Conservation (phyloP, 2,329 filamentous ascomycete genomes). For the Rutstroemia sydowiana region DNA sequence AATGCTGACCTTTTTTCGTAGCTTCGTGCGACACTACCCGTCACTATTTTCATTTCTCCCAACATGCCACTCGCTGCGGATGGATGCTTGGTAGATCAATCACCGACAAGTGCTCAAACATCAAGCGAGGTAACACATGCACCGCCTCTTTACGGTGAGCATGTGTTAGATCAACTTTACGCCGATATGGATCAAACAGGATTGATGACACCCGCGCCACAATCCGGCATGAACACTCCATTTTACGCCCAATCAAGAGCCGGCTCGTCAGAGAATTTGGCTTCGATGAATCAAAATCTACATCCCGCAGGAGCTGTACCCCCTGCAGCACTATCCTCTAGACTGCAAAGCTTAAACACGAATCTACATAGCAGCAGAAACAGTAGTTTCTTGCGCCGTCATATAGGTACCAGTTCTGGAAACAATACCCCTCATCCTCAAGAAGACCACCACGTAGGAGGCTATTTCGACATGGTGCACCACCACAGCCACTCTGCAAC, state of each 20-base stretch:
- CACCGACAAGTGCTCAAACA: constrained; percentile 38
- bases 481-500: constrained; percentile 15
- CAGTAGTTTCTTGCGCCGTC: constrained; percentile 26
- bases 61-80: constrained; percentile 84
- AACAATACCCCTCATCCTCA: constrained; percentile 27
- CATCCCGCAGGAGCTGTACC: constrained; percentile 36
- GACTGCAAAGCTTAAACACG: constrained; percentile 61
- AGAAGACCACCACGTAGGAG: constrained; percentile 11
- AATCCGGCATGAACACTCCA: constrained; percentile 75
- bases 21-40: constrained; percentile 81
- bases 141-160: constrained; percentile 88
- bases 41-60: constrained; percentile 92
- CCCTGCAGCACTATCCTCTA: constrained; percentile 53
- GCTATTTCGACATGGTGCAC: constrained; percentile 21
- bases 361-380: constrained; percentile 50
- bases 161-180: constrained; percentile 84
- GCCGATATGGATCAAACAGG: constrained; percentile 75
- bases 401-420: constrained; percentile 27
- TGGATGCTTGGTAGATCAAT: constrained; percentile 65
- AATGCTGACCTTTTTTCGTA: constrained; percentile 31
- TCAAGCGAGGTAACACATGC: constrained; percentile 54
- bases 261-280: constrained; percentile 75
- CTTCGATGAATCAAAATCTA: constrained; percentile 45
- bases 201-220: constrained; percentile 67
- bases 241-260: constrained; percentile 64